Evolutionary conservation across 179 eudicot species (phyloP), one percentile per base, ranked within the genome.

Genomic region (Amaranthus tricolor): DNA sequence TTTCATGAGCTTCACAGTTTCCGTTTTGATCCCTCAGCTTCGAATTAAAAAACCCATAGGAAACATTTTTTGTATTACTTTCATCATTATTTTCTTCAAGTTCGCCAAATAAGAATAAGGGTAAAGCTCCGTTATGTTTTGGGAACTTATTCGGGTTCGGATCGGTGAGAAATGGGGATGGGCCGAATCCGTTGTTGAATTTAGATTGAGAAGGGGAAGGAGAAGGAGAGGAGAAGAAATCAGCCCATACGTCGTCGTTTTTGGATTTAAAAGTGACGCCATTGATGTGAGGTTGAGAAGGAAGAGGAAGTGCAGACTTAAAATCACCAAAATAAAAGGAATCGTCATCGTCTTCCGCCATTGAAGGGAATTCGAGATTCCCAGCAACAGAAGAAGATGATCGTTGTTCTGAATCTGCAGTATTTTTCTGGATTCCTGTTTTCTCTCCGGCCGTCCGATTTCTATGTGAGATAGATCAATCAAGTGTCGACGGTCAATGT

Each of bases 101-200:
- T 16, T 78, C 86, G 9, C 94, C 94, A n/a, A 93, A 91, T 16
- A 91, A 45, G 53, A 96, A 93, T 31, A 93, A 78, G 52, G 96
- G 96, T 68, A 91, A 74, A 68, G 96, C 91, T 61, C 91, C 94
- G 67, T 71, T 77, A 10, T 81, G 89, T 77, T 86, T 89, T 70
- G 71, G 72, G 79, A 82, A 68, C 54, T 20, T 57, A 12, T 45
- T 71, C 6, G 75, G 19, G 5, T 8, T 77, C 76, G 71, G 74
- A 61, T 75, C 77, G 31, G 24, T 40, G 55, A 62, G 80, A 19
- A 45, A 19, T n/a, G 73, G 17, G 49, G 66, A 58, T 17, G 70
- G 65, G 31, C 43, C 71, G 15, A 79, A 49, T 5, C 76, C 81
- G 75, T 51, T 72, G 65, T 74, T 68, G 63, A 75, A 81, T 76